phyloP scores from a whole-genome alignment of 1,139 yeast genomes.

The Candida gigantensis region DNA sequence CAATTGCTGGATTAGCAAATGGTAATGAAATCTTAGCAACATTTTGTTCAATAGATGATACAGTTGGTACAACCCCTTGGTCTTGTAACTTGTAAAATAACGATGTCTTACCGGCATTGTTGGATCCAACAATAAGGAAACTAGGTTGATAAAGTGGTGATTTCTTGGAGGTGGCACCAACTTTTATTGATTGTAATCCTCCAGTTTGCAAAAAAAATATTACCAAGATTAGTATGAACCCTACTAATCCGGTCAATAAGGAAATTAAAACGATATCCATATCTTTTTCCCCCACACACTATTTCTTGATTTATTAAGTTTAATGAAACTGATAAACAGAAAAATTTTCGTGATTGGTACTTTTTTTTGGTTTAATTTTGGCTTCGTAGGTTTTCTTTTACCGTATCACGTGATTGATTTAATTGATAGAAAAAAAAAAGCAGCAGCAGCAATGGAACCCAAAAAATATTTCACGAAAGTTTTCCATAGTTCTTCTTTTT shows the following conservation, averaged over 20 bases:
- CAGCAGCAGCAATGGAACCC: no score
- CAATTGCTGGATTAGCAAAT: constrained; percentile 32
- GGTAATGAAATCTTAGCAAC: constrained; percentile 33
- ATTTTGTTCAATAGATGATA: constrained; percentile 48
- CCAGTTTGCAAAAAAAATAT: constrained; percentile 27
- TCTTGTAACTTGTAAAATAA: constrained; percentile 43
- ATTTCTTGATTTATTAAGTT: background rate
- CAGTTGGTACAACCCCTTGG: constrained; percentile 27
- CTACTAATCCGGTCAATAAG: constrained; percentile 24
- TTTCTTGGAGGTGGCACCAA: constrained; percentile 5
- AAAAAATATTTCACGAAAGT: no score
- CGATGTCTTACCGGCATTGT: constrained; percentile 74
- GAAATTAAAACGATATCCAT: constrained; percentile 30
- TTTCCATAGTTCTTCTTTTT: no score
- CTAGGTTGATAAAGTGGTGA: constrained; percentile 42
- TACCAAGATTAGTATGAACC: constrained; percentile 24
- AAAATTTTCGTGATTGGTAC: no score
- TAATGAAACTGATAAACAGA: no score
- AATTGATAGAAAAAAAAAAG: no score
- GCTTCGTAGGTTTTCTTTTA: no score
- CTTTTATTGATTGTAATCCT: constrained; percentile 23
- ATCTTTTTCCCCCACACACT: background rate
- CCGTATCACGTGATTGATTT: no score
- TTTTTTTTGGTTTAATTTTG: no score
- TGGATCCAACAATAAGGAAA: constrained; percentile 71